These are phyloP conservation scores for Talaromyces sp. DNA, from an alignment of 2,329 filamentous ascomycete species.

Conservation along the genomic window DNA sequence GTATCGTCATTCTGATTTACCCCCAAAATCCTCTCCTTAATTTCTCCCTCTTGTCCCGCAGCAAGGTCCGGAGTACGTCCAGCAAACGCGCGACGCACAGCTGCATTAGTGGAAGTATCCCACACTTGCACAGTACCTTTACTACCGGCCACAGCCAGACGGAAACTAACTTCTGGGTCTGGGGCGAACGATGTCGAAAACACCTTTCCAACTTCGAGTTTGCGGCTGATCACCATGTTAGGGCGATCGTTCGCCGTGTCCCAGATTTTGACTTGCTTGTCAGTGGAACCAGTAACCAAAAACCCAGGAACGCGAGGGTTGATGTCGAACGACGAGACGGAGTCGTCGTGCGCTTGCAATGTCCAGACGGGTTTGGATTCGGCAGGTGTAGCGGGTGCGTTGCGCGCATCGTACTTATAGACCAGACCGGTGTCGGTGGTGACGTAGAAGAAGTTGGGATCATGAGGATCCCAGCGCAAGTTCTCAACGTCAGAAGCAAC, in stretches of 20 bases:
- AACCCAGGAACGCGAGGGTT: constrained; percentile 88
- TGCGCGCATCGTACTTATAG: constrained; percentile 86
- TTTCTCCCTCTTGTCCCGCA: constrained; percentile 54
- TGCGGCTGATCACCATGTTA: constrained; percentile 84
- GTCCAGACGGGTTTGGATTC: constrained; percentile 87
- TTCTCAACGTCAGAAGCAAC: constrained; percentile 95
- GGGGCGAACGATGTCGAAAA: constrained; percentile 90
- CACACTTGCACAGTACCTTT: constrained; percentile 90
- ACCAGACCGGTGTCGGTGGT: constrained; percentile 89
- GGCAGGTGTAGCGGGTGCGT: constrained; percentile 68
- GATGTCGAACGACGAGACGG: constrained; percentile 87
- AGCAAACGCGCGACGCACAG: constrained; percentile 81
- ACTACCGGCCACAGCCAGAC: constrained; percentile 89
- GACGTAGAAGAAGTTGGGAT: constrained; percentile 90
- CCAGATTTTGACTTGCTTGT: constrained; percentile 96
- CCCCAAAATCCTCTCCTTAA: constrained; percentile 64
- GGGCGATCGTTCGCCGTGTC: constrained; percentile 79
- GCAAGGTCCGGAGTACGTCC: constrained; percentile 62
- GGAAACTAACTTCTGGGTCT: constrained; percentile 85
- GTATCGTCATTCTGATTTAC: constrained; percentile 69
- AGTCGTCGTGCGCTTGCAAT: constrained; percentile 90
- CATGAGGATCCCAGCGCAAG: constrained; percentile 88
- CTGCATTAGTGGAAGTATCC: constrained; percentile 92
- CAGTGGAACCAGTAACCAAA: constrained; percentile 88
- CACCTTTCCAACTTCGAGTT: constrained; percentile 90